A percentile compares a stretch with the other conserved stretches of the same genome.
phyloP scores from a whole-genome alignment of 192 early-diverging fungal genomes.

The Backusella macrospora region DNA sequence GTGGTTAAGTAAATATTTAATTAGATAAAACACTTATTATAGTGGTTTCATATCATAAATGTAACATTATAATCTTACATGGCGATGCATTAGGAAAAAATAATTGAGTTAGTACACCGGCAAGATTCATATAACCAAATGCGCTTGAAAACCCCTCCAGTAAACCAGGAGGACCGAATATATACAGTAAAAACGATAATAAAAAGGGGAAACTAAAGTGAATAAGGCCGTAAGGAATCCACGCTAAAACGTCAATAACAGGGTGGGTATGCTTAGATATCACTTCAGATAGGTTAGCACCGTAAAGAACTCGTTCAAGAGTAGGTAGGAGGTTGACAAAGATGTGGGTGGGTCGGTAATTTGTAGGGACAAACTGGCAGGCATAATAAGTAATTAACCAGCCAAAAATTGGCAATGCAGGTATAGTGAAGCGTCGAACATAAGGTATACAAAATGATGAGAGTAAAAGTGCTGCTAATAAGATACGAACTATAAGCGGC shows the following conservation, averaged over 20 bases:
- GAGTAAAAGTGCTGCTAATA: constrained; percentile 9
- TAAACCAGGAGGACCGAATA: constrained; percentile 52
- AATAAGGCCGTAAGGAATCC: constrained; percentile 71
- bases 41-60: neutral
- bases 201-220: constrained; percentile 67
- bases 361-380: constrained; percentile 52
- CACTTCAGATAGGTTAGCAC: constrained; percentile 61
- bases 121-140: constrained; percentile 68
- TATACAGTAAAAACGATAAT: constrained; percentile 47
- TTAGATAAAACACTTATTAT: neutral
- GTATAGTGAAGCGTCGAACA: constrained; percentile 50
- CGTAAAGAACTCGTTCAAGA: constrained; percentile 66
- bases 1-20: neutral
- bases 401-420: constrained; percentile 52
- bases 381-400: constrained; percentile 59
- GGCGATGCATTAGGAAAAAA: constrained; percentile 68
- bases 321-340: constrained; percentile 65
- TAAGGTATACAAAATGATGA: constrained; percentile 36
- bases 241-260: constrained; percentile 61
- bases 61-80: constrained; percentile 46
- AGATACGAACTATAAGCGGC: constrained; percentile 21
- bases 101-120: constrained; percentile 67
- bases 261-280: constrained; percentile 51
- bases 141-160: constrained; percentile 56
- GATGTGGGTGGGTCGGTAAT: constrained; percentile 56